Conservation (phyloP, 2,329 filamentous ascomycete species). For the Apiospora sp. region DNA sequence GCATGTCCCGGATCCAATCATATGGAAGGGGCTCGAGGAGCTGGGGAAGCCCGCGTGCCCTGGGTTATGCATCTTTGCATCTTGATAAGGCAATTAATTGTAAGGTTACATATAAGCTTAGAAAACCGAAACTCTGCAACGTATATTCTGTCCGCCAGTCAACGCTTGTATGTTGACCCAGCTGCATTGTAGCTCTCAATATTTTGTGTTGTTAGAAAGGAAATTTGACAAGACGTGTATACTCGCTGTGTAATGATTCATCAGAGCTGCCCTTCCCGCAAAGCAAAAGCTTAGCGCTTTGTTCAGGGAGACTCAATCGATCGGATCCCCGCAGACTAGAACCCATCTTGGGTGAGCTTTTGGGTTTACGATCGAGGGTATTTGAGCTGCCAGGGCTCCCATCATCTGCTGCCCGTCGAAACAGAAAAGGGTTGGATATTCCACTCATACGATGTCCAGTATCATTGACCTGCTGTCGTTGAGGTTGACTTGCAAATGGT, state of each 20-base stretch:
- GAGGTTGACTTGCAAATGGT: neutral
- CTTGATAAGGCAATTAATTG: neutral
- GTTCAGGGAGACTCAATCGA: neutral
- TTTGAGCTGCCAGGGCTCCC: neutral
- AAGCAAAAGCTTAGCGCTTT: neutral
- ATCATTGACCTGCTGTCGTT: neutral
- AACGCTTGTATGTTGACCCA: too few species aligned
- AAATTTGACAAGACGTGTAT: neutral
- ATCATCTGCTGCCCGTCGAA: neutral
- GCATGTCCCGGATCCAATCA: neutral
- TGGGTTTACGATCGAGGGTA: neutral
- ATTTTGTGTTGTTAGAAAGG: neutral
- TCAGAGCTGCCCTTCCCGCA: neutral
- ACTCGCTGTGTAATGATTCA: neutral
- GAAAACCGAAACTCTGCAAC: too few species aligned
- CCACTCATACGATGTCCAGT: neutral
- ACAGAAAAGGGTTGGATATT: neutral
- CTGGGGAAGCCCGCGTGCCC: constrained; percentile 13
- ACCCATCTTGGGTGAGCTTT: neutral
- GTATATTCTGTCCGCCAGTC: too few species aligned
- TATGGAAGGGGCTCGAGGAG: neutral
- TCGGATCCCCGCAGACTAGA: neutral
- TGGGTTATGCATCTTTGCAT: neutral
- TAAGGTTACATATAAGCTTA: neutral
- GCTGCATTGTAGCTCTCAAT: neutral